A percentile compares a stretch with the other conserved stretches of the same genome.
phyloP scores from a whole-genome alignment of 805 yeast genomes.

The Nakazawaea laoshanensis region DNA sequence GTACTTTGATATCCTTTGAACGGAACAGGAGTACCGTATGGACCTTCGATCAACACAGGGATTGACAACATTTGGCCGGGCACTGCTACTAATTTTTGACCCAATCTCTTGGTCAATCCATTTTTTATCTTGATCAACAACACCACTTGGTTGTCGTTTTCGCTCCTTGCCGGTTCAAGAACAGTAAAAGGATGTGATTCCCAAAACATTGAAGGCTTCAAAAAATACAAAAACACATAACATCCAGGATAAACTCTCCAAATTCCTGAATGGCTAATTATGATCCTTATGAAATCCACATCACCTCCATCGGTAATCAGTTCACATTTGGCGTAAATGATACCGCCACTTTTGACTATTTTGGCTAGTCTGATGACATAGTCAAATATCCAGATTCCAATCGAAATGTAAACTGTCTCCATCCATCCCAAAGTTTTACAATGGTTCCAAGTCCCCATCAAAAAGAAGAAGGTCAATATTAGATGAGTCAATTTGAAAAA shows the following conservation, averaged over 20 bases:
- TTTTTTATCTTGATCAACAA: constrained; percentile 42
- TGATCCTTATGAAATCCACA: constrained; percentile 36
- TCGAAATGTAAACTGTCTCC: constrained; percentile 41
- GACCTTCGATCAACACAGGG: constrained; percentile 49
- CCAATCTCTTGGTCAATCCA: constrained; percentile 41
- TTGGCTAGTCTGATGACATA: constrained; percentile 48
- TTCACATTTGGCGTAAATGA: constrained; percentile 39
- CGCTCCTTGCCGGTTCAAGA: constrained; percentile 29
- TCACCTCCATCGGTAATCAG: constrained; percentile 16
- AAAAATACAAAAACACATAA: constrained; percentile 48
- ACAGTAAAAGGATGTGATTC: constrained; percentile 66
- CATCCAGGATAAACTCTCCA: constrained; percentile 58
- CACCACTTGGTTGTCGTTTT: constrained; percentile 31
- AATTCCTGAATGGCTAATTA: constrained; percentile 39
- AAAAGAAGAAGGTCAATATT: constrained; percentile 28
- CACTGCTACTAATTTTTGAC: constrained; percentile 19
- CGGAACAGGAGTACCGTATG: constrained; percentile 45
- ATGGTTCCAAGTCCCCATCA: constrained; percentile 38
- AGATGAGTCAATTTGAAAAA: constrained; percentile 36
- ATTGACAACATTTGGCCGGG: constrained; percentile 26
- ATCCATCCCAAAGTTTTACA: constrained; percentile 40
- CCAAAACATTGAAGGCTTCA: constrained; percentile 40
- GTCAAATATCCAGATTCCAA: constrained; percentile 68
- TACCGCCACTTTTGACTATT: constrained; percentile 50
- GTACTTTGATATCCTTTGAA: constrained; percentile 38